Evolutionary conservation across 257 asterid species (phyloP).

Genomic region (Solanum chiquidenum): DNA sequence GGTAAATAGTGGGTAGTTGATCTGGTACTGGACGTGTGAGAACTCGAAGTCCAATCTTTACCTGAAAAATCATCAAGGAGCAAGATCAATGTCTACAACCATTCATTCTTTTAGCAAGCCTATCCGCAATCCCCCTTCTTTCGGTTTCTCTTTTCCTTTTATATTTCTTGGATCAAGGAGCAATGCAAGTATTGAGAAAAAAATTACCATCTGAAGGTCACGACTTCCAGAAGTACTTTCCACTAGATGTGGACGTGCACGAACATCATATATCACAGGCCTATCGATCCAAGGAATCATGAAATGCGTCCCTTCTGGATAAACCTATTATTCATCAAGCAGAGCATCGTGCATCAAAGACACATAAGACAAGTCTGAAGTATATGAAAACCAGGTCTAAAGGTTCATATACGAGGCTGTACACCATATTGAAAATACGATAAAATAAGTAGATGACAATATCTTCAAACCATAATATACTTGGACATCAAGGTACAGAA

Average conservation of each 20-base stretch:
- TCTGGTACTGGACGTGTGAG: constrained; percentile 89
- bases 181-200: neutral
- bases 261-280: constrained; percentile 78
- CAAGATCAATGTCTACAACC: neutral
- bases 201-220: constrained; percentile 85
- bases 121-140: neutral
- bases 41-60: constrained; percentile 86
- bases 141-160: neutral
- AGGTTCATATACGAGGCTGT: neutral
- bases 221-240: constrained; percentile 96
- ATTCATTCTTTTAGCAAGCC: neutral
- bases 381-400: neutral
- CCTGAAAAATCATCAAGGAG: constrained; percentile 30
- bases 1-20: constrained; percentile 67
- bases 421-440: neutral
- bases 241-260: constrained; percentile 86
- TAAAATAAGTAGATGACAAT: neutral
- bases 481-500: neutral
- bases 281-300: constrained; percentile 95
- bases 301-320: constrained; percentile 93
- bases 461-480: neutral
- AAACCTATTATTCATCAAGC: constrained; percentile 40
- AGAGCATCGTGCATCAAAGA: neutral
- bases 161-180: neutral
- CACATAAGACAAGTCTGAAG: neutral